phyloP scores from a whole-genome alignment of 371 early-diverging fungal species.

The Mucor sp. region DNA sequence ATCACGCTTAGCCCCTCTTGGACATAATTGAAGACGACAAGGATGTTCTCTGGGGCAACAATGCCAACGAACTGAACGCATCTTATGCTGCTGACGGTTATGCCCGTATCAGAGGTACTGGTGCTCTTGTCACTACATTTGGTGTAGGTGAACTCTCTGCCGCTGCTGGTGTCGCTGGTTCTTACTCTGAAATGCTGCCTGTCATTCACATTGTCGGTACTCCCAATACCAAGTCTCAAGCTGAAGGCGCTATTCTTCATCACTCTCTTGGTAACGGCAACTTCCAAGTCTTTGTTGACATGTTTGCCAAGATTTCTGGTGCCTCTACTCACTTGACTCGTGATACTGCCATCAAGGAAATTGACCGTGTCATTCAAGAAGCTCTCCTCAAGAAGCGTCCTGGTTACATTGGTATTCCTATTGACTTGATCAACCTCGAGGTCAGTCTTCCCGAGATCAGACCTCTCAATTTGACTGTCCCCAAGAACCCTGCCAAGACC shows the following conservation, averaged over 20 bases:
- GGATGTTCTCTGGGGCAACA: conserved; percentile 40
- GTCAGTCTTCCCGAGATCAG: conserved; percentile 21
- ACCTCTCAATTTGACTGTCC: conserved; percentile 13
- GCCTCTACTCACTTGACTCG: conserved; percentile 37
- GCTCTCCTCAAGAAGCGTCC: conserved; percentile 29
- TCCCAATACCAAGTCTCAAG: conserved; percentile 43
- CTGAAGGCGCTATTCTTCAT: conserved; percentile 47
- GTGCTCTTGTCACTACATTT: conserved; percentile 55
- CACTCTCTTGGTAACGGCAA: conserved; percentile 60
- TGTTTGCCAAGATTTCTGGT: conserved; percentile 37
- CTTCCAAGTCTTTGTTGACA: conserved; percentile 42
- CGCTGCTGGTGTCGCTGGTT: conserved; percentile 55
- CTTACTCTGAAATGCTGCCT: conserved; percentile 56
- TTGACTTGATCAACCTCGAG: conserved; percentile 40
- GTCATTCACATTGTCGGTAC: conserved; percentile 60
- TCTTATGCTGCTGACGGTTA: conserved; percentile 60
- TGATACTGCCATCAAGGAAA: conserved; percentile 37
- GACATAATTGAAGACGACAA: conserved; percentile 39
- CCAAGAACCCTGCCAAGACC: conserved; percentile 30
- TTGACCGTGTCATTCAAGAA: conserved; percentile 40
- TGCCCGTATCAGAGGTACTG: conserved; percentile 39
- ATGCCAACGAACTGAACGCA: conserved; percentile 49
- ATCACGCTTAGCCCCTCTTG: conserved; percentile 21
- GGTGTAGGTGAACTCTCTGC: conserved; percentile 60
- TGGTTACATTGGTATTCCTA: conserved; percentile 53